Percentiles rank a stretch among this genome's conserved stretches.
Conservation (phyloP, 1,284 basidiomycete species). For the Caloboletus firmus region DNA sequence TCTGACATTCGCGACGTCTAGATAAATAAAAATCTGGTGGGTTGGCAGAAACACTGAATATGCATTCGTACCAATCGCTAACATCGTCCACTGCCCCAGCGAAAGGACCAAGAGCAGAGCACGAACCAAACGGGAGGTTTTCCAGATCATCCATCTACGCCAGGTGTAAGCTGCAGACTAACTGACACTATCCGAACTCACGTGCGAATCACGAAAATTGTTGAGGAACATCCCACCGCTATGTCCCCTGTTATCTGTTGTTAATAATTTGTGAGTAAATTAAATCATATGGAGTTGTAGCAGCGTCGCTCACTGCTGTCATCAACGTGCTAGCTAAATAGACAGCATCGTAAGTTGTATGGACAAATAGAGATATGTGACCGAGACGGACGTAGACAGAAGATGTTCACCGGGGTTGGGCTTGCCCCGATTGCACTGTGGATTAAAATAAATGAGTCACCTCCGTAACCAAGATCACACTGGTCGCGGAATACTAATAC, state of each 20-base stretch:
- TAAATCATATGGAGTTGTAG: too few relatives aligned
- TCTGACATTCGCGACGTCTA: constrained; percentile 1
- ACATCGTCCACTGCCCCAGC: constrained; percentile 18
- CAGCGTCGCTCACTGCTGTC: constrained; percentile 4
- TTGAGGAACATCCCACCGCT: constrained; percentile 23
- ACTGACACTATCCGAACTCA: constrained; percentile 3
- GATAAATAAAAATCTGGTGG: background rate
- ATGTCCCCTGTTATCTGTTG: constrained; percentile 5
- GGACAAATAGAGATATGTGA: background rate
- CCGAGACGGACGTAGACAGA: constrained; percentile 18
- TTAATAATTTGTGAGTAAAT: background rate
- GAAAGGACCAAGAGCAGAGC: constrained; percentile 13
- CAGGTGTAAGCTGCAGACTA: background rate
- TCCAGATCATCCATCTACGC: constrained; percentile 30
- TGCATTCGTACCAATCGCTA: constrained; percentile 13
- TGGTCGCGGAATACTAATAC: background rate
- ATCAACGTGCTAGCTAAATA: constrained; percentile 1
- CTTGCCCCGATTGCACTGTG: constrained; percentile 3
- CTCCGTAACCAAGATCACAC: background rate
- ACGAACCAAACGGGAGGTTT: constrained; percentile 9
- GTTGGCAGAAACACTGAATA: background rate
- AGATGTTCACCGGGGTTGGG: background rate
- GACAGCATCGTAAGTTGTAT: background rate
- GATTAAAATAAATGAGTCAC: background rate
- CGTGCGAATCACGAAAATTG: constrained; percentile 29